Evolutionary conservation across 768 basidiomycete species (phyloP).

Genomic region (Suillus tomentosus): DNA sequence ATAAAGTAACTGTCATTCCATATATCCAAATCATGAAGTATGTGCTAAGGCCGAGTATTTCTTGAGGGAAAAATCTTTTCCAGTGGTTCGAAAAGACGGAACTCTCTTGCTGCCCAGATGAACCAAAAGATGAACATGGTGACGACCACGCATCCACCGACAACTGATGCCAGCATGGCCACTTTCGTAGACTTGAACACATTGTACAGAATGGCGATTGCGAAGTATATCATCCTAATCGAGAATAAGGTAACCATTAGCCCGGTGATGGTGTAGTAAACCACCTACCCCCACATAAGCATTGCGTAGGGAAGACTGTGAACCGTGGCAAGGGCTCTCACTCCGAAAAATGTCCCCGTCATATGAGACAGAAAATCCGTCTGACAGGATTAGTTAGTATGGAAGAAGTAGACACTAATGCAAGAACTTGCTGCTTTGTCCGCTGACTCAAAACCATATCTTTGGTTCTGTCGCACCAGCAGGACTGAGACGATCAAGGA

Average conservation of each 20-base stretch:
- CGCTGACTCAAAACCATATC: constrained; percentile 23
- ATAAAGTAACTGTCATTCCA: background rate
- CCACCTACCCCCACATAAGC: constrained; percentile 6
- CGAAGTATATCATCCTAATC: constrained; percentile 2
- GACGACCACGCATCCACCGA: background rate
- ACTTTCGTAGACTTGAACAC: background rate
- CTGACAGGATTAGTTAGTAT: background rate
- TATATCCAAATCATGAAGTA: background rate
- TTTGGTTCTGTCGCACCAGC: constrained; percentile 39
- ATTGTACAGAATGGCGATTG: constrained; percentile 3
- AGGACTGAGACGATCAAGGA: constrained; percentile 38
- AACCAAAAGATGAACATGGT: background rate
- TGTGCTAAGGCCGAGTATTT: background rate
- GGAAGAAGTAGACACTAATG: background rate
- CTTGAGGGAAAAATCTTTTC: background rate
- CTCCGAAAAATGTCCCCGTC: background rate
- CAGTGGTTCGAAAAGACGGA: background rate
- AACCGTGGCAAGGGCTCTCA: background rate
- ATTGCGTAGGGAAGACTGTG: constrained; percentile 7
- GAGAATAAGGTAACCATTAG: background rate
- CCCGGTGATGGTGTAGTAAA: background rate
- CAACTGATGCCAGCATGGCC: background rate
- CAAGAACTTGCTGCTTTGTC: constrained; percentile 30
- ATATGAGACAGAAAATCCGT: constrained; percentile 18
- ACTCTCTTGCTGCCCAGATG: constrained; percentile 2